Conservation (phyloP, 371 early-diverging fungal species). For the Mucor racemosus region DNA sequence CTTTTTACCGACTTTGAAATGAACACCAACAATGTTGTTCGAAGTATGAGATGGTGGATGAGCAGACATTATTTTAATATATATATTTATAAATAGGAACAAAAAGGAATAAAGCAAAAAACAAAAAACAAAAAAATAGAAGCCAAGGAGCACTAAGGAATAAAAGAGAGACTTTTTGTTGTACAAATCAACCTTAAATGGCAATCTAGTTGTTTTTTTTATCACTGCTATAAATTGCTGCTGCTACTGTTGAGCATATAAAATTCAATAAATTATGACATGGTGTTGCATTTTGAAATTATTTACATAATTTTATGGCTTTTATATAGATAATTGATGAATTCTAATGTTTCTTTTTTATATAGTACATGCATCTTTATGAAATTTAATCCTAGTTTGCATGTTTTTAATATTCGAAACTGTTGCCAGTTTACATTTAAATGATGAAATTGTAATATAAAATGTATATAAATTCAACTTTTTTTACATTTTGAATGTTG, state of each 20-base stretch:
- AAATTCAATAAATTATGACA: neutral
- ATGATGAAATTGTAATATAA: neutral
- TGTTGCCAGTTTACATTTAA: neutral
- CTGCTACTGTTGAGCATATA: neutral
- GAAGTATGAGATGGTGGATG: slow-evolving; percentile 8
- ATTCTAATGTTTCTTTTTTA: neutral
- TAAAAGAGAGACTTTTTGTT: neutral
- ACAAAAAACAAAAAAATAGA: neutral
- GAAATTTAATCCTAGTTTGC: neutral
- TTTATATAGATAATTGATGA: neutral
- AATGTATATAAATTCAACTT: no score
- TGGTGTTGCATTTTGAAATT: neutral
- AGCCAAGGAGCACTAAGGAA: slow-evolving; percentile 2
- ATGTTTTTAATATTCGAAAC: neutral
- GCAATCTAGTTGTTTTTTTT: neutral
- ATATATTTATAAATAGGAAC: no score
- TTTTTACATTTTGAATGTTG: neutral
- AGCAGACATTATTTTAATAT: slow-evolving; percentile 7
- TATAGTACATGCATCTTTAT: neutral
- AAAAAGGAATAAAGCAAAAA: neutral
- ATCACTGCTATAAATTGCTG: neutral
- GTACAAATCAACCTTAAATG: neutral
- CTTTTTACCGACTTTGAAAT: slow-evolving; percentile 89
- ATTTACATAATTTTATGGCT: neutral
- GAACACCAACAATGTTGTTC: slow-evolving; percentile 76